These are phyloP conservation scores for Capsicum pubescens DNA, from an alignment of 257 asterid genomes.

Conservation along the genomic window DNA sequence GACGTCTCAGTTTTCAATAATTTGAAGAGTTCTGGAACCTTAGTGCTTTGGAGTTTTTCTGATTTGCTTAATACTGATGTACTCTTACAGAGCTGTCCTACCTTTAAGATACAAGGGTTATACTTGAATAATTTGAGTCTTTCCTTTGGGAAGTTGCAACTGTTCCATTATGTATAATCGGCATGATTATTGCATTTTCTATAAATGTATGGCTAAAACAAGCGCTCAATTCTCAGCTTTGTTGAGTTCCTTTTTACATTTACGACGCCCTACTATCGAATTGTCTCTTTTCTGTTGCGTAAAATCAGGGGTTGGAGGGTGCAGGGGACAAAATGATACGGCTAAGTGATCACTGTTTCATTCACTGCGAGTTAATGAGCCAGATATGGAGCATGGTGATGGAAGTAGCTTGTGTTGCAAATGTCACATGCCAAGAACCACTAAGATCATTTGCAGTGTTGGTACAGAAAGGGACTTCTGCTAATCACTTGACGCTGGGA, in stretches of 20 bases:
- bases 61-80: background rate
- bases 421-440: background rate
- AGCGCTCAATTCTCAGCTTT: background rate
- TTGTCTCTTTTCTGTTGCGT: background rate
- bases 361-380: background rate
- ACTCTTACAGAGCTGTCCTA: background rate
- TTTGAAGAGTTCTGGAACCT: background rate
- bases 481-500: background rate
- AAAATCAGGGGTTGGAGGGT: background rate
- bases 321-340: too few species aligned
- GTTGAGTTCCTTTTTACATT: background rate
- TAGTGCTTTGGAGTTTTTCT: background rate
- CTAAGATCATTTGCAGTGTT: background rate
- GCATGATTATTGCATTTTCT: background rate
- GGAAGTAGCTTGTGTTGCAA: background rate
- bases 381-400: background rate
- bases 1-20: conserved; percentile 20
- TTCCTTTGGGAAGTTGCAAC: background rate
- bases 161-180: background rate
- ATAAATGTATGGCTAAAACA: background rate
- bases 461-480: background rate
- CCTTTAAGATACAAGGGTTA: background rate
- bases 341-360: too few species aligned
- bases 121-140: conserved; percentile 18
- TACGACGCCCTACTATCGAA: background rate